Conservation (phyloP, 1,139 yeast genomes). For the Barnettozyma hawaiiensis region DNA sequence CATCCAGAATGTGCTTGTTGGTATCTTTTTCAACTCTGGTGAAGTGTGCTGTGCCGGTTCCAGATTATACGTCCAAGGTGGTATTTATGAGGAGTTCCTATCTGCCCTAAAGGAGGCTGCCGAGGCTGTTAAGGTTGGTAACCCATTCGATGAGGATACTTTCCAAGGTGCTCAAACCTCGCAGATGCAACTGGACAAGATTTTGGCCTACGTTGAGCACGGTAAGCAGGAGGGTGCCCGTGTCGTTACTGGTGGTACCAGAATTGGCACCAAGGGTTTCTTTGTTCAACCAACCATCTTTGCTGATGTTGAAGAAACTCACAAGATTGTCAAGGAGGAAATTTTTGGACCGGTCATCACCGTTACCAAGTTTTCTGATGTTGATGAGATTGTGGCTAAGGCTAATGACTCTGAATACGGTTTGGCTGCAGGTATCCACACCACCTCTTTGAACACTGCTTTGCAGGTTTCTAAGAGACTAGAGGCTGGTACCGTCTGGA, state of each 20-base stretch:
- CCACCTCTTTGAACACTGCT: constrained; percentile 41
- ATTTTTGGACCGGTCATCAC: constrained; percentile 63
- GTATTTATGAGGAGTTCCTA: constrained; percentile 45
- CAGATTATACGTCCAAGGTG: constrained; percentile 54
- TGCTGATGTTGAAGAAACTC: constrained; percentile 54
- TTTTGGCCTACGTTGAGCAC: constrained; percentile 48
- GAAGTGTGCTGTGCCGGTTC: constrained; percentile 67
- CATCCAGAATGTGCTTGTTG: constrained; percentile 38
- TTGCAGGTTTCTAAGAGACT: constrained; percentile 45
- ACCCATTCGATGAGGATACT: constrained; percentile 52
- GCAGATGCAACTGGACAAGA: constrained; percentile 47
- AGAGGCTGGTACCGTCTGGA: constrained; percentile 54
- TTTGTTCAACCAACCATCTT: constrained; percentile 67
- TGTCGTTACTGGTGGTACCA: constrained; percentile 53
- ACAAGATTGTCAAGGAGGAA: constrained; percentile 65
- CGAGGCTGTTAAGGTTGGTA: constrained; percentile 46
- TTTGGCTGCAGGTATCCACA: constrained; percentile 59
- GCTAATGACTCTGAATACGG: constrained; percentile 58
- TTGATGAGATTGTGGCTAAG: constrained; percentile 47
- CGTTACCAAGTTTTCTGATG: constrained; percentile 46
- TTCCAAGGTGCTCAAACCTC: constrained; percentile 65
- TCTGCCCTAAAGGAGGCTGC: constrained; percentile 42
- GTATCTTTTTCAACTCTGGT: constrained; percentile 55
- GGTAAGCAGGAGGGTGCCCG: constrained; percentile 59
- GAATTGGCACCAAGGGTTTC: constrained; percentile 52